Conservation (phyloP, 192 early-diverging fungal genomes). For the Allomyces javanicus region DNA sequence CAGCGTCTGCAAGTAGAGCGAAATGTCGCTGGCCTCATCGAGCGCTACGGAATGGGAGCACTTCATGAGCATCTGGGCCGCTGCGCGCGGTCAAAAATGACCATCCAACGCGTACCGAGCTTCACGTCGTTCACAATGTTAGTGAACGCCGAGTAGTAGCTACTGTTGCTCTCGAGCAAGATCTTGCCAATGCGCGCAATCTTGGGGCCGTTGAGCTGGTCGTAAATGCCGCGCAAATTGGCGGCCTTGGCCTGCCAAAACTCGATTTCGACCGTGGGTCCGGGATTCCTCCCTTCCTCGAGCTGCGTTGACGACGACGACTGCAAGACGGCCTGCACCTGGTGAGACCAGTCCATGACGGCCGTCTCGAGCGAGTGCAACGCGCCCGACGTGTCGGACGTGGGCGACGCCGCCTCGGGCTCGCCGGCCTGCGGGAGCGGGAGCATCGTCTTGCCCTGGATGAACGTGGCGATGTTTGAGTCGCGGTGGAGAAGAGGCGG, state of each 20-base stretch:
- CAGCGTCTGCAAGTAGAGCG: slow-evolving; percentile 26
- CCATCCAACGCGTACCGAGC: slow-evolving; percentile 17
- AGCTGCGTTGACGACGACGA: slow-evolving; percentile 34
- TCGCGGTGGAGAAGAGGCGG: background rate
- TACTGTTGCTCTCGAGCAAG: slow-evolving; percentile 33
- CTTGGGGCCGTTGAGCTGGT: slow-evolving; percentile 39
- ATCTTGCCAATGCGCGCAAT: slow-evolving; percentile 37
- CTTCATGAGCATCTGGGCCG: background rate
- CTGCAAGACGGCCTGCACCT: slow-evolving; percentile 45
- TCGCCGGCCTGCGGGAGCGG: slow-evolving; percentile 39
- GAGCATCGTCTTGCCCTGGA: slow-evolving; percentile 42
- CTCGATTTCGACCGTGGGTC: slow-evolving; percentile 42
- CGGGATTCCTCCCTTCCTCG: slow-evolving; percentile 40
- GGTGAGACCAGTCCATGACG: slow-evolving; percentile 49
- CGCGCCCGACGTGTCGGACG: slow-evolving; percentile 21
- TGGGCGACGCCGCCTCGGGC: slow-evolving; percentile 20
- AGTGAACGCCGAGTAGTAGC: slow-evolving; percentile 47
- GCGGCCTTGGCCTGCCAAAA: slow-evolving; percentile 49
- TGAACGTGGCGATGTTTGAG: background rate
- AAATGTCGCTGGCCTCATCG: slow-evolving; percentile 42
- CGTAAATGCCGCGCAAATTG: slow-evolving; percentile 37
- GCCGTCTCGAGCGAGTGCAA: slow-evolving; percentile 42
- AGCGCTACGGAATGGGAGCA: slow-evolving; percentile 17
- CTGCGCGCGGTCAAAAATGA: background rate
- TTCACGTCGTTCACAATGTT: slow-evolving; percentile 45